Base-by-base conservation (phyloP, 1,139 yeast species). In the Debaryomyces singareniensis region DNA sequence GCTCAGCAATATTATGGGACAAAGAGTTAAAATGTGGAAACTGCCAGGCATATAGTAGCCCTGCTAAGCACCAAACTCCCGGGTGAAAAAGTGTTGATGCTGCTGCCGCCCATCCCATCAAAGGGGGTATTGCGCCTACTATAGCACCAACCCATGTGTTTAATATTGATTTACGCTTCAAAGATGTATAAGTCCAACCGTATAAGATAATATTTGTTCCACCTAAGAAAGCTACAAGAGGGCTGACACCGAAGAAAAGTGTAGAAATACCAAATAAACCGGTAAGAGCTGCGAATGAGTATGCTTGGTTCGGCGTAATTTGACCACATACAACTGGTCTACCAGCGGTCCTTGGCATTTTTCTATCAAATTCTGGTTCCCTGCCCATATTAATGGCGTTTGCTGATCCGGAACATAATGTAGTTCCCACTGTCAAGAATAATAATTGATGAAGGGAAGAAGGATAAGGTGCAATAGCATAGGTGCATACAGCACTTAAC, bases 71-170 rank as follows among this genome's bases (percentile, higher is more conserved):
- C 97, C 97, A 91, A 3, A 94, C 94, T 5, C 93, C 96, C 1
- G 97, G 96, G 39, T 85, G 86, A 4, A 67, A 45, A 29, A 91
- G 60, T 1, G 94, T 75, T 2, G 85, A 76, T 3, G 95, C 83
- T 0, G 96, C 95, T 1, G 96, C 96, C 1, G 96, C 96, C 98
- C 98, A 91, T 2, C 99, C 99, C 99, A 91, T 91, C 31, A 93
- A 68, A 20, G 99, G 99, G 1, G 99, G 98, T 25, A 91, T 83
- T 0, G 97, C 97, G 3, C 99, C 99, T 3, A 93, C 98, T 6
- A 93, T 53, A 1, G 98, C 98, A 14, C 99, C 99, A 1, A 91
- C 93, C 99, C 99, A 91, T 1, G 99, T 91, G 54, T 91, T 91
- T 27, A 83, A 53, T 29, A 91, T 91, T 13, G 86, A 78, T 39